These are phyloP conservation scores for Talaromyces islandicus DNA, from an alignment of 2,329 filamentous ascomycete species.

Conservation along the genomic window DNA sequence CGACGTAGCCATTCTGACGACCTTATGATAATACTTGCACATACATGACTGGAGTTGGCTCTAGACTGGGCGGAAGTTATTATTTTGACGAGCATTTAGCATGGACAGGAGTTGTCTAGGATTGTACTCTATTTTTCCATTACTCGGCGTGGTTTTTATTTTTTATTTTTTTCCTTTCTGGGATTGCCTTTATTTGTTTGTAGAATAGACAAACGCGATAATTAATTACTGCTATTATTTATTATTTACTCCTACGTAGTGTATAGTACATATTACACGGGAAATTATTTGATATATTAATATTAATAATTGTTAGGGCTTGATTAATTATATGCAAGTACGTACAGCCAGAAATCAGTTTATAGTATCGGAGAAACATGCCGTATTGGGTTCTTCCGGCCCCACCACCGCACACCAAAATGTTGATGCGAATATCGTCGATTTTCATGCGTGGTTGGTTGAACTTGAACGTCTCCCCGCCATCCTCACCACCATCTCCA, in stretches of 20 bases:
- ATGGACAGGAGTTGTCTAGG: not conserved
- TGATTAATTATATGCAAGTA: no score
- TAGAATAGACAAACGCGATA: not conserved
- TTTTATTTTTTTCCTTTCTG: not conserved
- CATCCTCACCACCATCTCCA: not conserved
- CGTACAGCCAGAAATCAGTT: no score
- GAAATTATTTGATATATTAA: not conserved
- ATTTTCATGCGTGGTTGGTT: not conserved
- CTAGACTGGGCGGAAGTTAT: constrained; percentile 6
- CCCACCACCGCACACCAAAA: constrained; percentile 9
- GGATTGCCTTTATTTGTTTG: not conserved
- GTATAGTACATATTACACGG: no score
- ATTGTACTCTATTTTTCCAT: not conserved
- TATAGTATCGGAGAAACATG: constrained; percentile 7
- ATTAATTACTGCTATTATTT: not conserved
- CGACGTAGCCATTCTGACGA: constrained; percentile 19
- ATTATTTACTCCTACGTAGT: not conserved
- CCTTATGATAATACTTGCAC: not conserved
- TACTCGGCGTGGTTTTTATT: not conserved
- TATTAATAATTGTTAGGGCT: no score
- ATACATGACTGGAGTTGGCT: constrained; percentile 5
- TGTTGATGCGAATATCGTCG: not conserved
- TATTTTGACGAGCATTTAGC: not conserved
- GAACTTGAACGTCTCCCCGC: not conserved
- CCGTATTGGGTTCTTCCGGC: not conserved